These are phyloP conservation scores for Cryptomeria japonica DNA, from an alignment of 75 land plant species.

Conservation along the genomic window DNA sequence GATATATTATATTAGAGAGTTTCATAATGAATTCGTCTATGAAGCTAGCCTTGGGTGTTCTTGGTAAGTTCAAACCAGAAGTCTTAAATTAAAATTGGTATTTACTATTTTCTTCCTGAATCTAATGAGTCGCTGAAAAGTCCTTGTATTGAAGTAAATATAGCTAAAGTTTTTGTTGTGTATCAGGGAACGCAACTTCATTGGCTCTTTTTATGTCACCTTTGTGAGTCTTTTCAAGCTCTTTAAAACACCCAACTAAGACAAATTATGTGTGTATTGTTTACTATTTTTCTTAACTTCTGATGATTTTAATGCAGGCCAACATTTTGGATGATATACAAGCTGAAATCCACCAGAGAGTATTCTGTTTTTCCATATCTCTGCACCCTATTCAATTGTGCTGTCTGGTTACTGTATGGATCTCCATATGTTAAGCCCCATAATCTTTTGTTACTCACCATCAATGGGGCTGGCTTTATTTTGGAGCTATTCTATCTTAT, in stretches of 20 bases:
- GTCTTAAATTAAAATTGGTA: background rate
- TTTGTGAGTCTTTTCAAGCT: slow-evolving; percentile 41
- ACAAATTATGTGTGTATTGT: background rate
- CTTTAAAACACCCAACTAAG: background rate
- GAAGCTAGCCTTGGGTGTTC: slow-evolving; percentile 3
- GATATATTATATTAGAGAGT: too few species aligned
- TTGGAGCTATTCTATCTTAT: slow-evolving; percentile 44
- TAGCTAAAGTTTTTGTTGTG: background rate
- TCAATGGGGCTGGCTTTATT: slow-evolving; percentile 49
- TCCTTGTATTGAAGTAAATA: background rate
- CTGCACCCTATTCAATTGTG: slow-evolving; percentile 60
- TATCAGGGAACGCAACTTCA: slow-evolving; percentile 58
- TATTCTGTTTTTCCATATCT: slow-evolving; percentile 68
- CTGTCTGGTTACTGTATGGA: slow-evolving; percentile 65
- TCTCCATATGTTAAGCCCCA: slow-evolving; percentile 52
- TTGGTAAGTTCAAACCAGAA: background rate
- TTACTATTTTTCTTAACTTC: background rate
- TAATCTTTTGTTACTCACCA: slow-evolving; percentile 52
- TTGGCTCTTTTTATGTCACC: slow-evolving; percentile 64
- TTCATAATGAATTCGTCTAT: background rate
- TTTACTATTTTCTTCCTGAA: background rate
- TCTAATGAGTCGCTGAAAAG: too few species aligned
- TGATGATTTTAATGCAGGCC: slow-evolving; percentile 37
- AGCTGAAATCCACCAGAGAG: slow-evolving; percentile 50
- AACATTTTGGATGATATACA: slow-evolving; percentile 54